Conservation (phyloP, 345 rosid genomes). For the Psidium guajava region DNA sequence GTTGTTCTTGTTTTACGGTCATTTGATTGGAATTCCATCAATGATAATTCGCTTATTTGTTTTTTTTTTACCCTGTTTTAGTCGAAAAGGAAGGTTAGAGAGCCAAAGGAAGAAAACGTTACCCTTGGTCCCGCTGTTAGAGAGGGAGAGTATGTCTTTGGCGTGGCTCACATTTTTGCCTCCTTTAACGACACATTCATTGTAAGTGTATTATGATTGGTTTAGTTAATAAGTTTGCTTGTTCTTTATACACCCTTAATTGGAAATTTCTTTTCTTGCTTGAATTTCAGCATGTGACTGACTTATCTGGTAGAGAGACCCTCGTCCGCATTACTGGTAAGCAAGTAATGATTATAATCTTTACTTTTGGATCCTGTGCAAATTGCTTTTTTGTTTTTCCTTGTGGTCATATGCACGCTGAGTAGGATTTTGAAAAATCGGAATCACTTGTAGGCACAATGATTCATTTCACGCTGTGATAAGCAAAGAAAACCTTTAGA, state of each 20-base stretch:
- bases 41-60: not conserved
- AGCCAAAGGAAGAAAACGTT: constrained; percentile 83
- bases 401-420: not conserved
- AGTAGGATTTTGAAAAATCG: not conserved
- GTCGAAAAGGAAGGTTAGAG: constrained; percentile 72
- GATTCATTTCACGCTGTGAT: not conserved
- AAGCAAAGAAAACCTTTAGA: not conserved
- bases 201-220: constrained; percentile 22
- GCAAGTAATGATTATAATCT: not conserved
- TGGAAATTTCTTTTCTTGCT: not conserved
- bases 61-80: not conserved
- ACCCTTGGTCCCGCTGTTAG: constrained; percentile 71
- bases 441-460: not conserved
- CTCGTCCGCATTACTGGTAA: constrained; percentile 85
- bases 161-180: constrained; percentile 84
- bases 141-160: constrained; percentile 78
- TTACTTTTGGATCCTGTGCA: not conserved
- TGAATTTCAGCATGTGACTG: constrained; percentile 71
- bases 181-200: constrained; percentile 92
- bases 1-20: not conserved
- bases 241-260: not conserved
- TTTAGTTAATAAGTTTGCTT: not conserved
- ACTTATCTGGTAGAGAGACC: constrained; percentile 89
- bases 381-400: not conserved
- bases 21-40: not conserved